Base-by-base conservation (phyloP, 768 basidiomycete species). In the Hygrocybe punicea region DNA sequence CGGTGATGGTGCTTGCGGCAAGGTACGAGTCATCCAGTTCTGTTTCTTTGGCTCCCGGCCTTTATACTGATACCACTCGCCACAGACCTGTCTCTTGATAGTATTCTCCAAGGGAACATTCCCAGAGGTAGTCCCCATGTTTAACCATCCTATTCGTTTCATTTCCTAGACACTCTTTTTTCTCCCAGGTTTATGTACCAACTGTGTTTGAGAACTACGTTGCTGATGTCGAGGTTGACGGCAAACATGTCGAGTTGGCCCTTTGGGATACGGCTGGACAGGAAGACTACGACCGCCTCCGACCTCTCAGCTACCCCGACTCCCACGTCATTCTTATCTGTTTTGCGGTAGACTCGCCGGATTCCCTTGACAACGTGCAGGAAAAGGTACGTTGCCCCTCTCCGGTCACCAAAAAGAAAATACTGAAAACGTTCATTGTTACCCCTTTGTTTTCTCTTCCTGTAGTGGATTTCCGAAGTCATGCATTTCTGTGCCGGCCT, bases 121-220 rank as follows among this genome's bases (percentile, higher is more conserved):
- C 83, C 93, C 93, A 40, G 93, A 94, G 85, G 92, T 93, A 65
- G n/a, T n/a, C 56, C 78, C 71, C 17, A 49, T 54, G 19, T 2
- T 33, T 42, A 19, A 6, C 21, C 13, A 45, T 21, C 37, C 16
- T 8, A 23, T n/a, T 36, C 36, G 14, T 29, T 36, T 4, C 11
- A 29, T 51, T 6, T 44, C 21, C 33, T 37, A 9, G n/a, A 6
- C 37, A 21, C 25, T 10, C 16, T 14, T 37, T 16, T 33, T 24
- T 11, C 37, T 13, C 42, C 6, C 63, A 98, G 96, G 97, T 98
- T 65, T 98, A 98, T 71, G 94, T 98, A 61, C 97, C 97, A 50
- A 99, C 97, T 58, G 97, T 99, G 51, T 99, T 98, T 65, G 97
- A 99, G 82, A 98, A 98, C 85, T 97, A 98, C 73, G 96, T 97